phyloP scores from a whole-genome alignment of 352 stramenopile species.

The Phytophthora hibernalis region DNA sequence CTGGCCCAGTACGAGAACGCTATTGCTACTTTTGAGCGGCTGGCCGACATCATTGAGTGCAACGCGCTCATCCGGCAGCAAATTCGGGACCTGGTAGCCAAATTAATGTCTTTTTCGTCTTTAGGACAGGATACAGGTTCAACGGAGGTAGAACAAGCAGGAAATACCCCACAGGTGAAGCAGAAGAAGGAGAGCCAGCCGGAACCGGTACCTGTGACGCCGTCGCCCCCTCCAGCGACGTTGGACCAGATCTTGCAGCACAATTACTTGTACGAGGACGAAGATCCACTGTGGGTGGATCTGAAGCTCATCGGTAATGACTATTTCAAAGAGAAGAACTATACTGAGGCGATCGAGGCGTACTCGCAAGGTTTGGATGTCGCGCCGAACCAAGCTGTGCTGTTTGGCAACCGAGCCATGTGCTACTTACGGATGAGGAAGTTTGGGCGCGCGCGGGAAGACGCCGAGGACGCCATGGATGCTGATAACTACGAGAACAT shows the following conservation, averaged over 20 bases:
- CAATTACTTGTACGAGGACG: constrained; percentile 29
- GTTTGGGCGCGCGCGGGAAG: constrained; percentile 39
- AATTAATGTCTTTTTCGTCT: constrained; percentile 36
- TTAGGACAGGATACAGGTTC: background rate
- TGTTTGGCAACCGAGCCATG: constrained; percentile 46
- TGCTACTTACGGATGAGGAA: constrained; percentile 40
- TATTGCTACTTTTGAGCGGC: constrained; percentile 44
- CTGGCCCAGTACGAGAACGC: constrained; percentile 38
- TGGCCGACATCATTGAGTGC: constrained; percentile 47
- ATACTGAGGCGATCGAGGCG: constrained; percentile 37
- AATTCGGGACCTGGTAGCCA: constrained; percentile 38
- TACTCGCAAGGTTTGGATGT: constrained; percentile 42
- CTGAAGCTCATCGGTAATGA: constrained; percentile 45
- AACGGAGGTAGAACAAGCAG: constrained; percentile 1
- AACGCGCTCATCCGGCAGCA: constrained; percentile 35
- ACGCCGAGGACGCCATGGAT: constrained; percentile 46
- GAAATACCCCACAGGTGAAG: background rate
- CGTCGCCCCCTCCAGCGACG: constrained; percentile 16
- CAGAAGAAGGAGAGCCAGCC: background rate
- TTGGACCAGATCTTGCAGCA: constrained; percentile 40
- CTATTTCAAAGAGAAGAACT: constrained; percentile 45
- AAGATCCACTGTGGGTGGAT: constrained; percentile 35
- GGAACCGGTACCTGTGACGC: background rate
- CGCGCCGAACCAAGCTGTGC: constrained; percentile 34
- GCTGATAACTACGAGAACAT: constrained; percentile 34